Evolutionary conservation across 768 basidiomycete genomes (phyloP).

Genomic region (Antrodiella citrinella): DNA sequence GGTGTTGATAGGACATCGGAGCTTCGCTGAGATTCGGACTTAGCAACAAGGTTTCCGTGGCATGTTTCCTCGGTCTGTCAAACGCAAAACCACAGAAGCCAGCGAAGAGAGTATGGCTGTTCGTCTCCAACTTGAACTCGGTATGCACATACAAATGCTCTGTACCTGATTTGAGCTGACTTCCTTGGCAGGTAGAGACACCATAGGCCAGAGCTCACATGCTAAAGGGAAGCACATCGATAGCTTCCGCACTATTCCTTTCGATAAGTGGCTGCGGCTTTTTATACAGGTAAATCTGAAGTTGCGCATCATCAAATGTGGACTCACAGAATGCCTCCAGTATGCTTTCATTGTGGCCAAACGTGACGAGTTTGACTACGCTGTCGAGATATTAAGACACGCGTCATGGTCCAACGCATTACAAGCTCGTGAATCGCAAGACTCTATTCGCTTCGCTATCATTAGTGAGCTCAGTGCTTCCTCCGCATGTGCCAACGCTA

Average conservation of each 20-base stretch:
- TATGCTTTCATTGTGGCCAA: conserved; percentile 66
- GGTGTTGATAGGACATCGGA: not conserved
- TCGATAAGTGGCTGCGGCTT: conserved; percentile 78
- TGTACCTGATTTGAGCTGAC: not conserved
- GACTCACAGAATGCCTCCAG: conserved; percentile 28
- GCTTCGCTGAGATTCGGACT: not conserved
- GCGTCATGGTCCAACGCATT: conserved; percentile 69
- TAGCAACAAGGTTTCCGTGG: conserved; percentile 44
- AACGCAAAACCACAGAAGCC: conserved; percentile 36
- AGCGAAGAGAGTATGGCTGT: conserved; percentile 69
- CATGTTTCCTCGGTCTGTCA: conserved; percentile 50
- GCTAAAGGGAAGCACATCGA: conserved; percentile 39
- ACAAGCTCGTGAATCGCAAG: conserved; percentile 50
- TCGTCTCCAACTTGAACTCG: conserved; percentile 67
- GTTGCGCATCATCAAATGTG: not conserved
- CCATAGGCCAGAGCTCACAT: conserved; percentile 39
- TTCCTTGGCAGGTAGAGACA: conserved; percentile 44
- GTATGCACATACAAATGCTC: conserved; percentile 27
- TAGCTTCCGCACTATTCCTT: conserved; percentile 72
- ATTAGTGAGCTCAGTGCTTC: conserved; percentile 66
- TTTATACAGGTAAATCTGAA: conserved; percentile 66
- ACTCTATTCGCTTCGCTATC: conserved; percentile 67
- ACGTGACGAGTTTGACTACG: conserved; percentile 54
- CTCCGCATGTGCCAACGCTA: not conserved
- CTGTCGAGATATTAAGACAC: conserved; percentile 71